A percentile compares a stretch with the other conserved stretches of the same genome.
phyloP scores from a whole-genome alignment of 2,329 filamentous ascomycete genomes.

The Talaromyces sp. region DNA sequence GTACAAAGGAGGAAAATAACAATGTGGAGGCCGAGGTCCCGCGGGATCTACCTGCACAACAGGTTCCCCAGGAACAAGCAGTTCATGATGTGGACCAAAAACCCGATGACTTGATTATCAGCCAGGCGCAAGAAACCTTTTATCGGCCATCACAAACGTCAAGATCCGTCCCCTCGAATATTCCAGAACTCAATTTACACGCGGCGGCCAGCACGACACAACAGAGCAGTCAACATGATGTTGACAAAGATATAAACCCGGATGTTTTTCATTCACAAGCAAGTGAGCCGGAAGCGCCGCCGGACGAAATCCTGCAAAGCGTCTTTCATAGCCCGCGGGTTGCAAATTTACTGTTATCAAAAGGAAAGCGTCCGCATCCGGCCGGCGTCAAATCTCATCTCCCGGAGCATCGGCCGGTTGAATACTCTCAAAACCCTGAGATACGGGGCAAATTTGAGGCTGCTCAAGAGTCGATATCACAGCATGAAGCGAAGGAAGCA shows the following conservation, averaged over 20 bases:
- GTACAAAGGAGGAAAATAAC: background rate
- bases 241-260: constrained; percentile 44
- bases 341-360: constrained; percentile 47
- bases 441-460: background rate
- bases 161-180: constrained; percentile 45
- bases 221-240: constrained; percentile 24
- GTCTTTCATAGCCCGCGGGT: constrained; percentile 58
- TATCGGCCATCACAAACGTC: constrained; percentile 46
- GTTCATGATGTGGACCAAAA: constrained; percentile 32
- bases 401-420: background rate
- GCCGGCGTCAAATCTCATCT: constrained; percentile 11
- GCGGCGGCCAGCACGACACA: constrained; percentile 45
- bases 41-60: constrained; percentile 38
- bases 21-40: background rate
- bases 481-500: background rate
- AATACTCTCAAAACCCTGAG: background rate
- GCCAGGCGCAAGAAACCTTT: constrained; percentile 55
- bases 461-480: background rate
- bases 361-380: constrained; percentile 9
- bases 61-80: constrained; percentile 48
- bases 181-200: constrained; percentile 53
- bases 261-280: constrained; percentile 49
- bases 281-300: constrained; percentile 40
- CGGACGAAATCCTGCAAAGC: constrained; percentile 55
- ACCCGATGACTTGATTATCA: constrained; percentile 31